phyloP scores from a whole-genome alignment of 306 rosid species.

The Corylus avellana region DNA sequence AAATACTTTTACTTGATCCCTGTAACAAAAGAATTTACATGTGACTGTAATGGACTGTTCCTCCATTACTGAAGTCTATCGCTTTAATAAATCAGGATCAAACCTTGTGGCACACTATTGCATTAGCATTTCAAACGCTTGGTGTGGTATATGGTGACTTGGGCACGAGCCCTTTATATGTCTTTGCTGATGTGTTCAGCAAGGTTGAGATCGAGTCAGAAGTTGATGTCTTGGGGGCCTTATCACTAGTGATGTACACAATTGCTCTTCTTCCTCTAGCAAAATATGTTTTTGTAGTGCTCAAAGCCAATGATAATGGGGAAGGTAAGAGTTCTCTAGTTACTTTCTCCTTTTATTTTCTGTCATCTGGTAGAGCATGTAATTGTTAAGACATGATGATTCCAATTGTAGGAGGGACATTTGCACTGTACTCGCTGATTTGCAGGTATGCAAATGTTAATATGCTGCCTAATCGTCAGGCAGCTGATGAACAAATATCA shows the following conservation, averaged over 20 bases:
- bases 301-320: constrained; percentile 95
- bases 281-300: constrained; percentile 89
- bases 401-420: constrained; percentile 85
- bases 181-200: constrained; percentile 88
- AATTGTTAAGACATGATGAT: constrained; percentile 18
- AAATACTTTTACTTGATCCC: constrained; percentile 11
- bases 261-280: constrained; percentile 87
- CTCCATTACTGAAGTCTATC: constrained; percentile 22
- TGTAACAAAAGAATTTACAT: not conserved
- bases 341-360: constrained; percentile 24
- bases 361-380: constrained; percentile 3
- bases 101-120: constrained; percentile 64
- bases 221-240: constrained; percentile 87
- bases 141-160: constrained; percentile 97
- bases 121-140: constrained; percentile 86
- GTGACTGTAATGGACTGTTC: constrained; percentile 8
- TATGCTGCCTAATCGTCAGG: constrained; percentile 87
- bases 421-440: constrained; percentile 93
- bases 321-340: constrained; percentile 58
- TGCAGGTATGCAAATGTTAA: constrained; percentile 90
- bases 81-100: constrained; percentile 55
- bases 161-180: constrained; percentile 97
- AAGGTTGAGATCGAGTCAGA: constrained; percentile 70
- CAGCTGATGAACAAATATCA: constrained; percentile 85
- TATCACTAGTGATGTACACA: constrained; percentile 89